Evolutionary conservation across 306 rosid genomes (phyloP).

Genomic region (Castanea mollissima): DNA sequence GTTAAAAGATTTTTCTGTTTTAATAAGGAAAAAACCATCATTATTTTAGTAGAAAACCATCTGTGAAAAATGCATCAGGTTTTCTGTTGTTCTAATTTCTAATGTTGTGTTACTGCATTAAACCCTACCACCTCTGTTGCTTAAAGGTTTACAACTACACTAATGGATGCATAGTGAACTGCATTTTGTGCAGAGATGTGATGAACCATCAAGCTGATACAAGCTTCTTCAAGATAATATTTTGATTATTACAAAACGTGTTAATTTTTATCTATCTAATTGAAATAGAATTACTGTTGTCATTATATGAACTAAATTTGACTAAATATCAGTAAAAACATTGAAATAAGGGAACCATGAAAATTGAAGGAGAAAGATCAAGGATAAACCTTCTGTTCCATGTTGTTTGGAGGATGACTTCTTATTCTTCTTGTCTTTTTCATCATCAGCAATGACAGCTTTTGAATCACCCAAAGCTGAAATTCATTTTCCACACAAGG

Average conservation of each 20-base stretch:
- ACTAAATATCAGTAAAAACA: background rate
- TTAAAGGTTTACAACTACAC: background rate
- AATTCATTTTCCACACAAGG: constrained; percentile 9
- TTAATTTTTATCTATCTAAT: background rate
- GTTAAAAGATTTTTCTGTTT: background rate
- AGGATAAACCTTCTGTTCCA: constrained; percentile 6
- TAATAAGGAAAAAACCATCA: no score
- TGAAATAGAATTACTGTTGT: background rate
- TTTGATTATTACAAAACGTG: background rate
- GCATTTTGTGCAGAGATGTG: background rate
- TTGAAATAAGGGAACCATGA: constrained; percentile 6
- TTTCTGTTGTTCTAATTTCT: background rate
- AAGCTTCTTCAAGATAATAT: background rate
- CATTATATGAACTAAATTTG: background rate
- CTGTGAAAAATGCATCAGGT: no score
- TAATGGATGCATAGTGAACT: background rate
- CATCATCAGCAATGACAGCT: constrained; percentile 32
- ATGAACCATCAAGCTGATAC: background rate
- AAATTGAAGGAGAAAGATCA: background rate
- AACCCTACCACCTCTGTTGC: background rate
- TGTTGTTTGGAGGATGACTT: constrained; percentile 1
- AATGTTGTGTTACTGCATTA: background rate
- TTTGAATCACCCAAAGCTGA: constrained; percentile 60
- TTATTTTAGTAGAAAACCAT: background rate
- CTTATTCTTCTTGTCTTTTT: constrained; percentile 23